Base-by-base conservation (phyloP, 805 yeast genomes). In the Brettanomyces nanus region DNA sequence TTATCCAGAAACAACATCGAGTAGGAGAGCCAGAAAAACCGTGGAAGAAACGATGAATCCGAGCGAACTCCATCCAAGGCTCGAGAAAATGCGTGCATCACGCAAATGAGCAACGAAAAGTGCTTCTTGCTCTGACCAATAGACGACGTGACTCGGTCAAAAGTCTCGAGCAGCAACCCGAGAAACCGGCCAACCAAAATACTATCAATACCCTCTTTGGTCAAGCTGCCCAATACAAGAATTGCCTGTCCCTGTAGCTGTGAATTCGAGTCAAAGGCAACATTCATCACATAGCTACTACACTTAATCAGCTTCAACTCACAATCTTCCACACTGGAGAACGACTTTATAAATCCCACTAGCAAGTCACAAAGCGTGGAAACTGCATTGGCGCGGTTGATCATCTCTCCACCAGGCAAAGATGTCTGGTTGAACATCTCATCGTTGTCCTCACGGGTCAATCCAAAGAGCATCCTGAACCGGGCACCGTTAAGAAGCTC, bases 191-290 rank as follows among this genome's bases (percentile, higher is more conserved):
- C 19, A 11, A 51, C 73, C 46, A 63, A 51, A n/a, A 66, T 63
- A 47, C 79, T 84, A 35, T 75, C 73, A 19, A 81, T 71, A 20
- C 85, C 86, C 10, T 66, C 59, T 43, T 73, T 73, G 0, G 85
- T 70, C 31, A 85, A 56, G 27, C 80, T 74, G 28, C 95, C 92
- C 14, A 84, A 66, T 5, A 83, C 71, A 44, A 84, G 62, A 44
- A 80, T 61, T 0, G 87, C 84, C 38, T 90, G 66, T 4, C 75
- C 73, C 47, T 82, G 84, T 35, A 83, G 65, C 27, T 78, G 70
- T 0, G 85, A 73, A 19, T 68, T 66, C 3, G 65, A 58, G 33
- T 64, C 61, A 49, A 78, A 77, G 0, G 84, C 77, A 15, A 83
- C 71, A 45, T 75, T 79, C 42, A 78, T 63, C 4, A 80, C 72